Base-by-base conservation (phyloP, 768 basidiomycete genomes). In the Albatrellus ellisii region DNA sequence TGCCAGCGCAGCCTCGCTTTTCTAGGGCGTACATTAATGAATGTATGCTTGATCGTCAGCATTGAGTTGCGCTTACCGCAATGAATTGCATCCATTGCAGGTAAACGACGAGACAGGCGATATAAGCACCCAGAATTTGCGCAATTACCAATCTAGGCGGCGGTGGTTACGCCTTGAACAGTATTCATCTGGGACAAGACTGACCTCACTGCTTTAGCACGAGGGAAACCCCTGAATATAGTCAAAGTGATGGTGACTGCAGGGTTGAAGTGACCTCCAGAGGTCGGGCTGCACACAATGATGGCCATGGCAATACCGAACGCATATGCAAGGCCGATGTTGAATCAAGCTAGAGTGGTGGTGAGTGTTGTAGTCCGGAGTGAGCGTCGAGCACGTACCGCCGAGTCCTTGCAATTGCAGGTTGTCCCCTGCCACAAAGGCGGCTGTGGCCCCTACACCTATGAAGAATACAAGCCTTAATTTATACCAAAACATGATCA, bases 221-320 rank as follows among this genome's bases (percentile, higher is more conserved):
- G 41, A 1, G 79, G 74, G 56, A 79, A 76, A 1, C 68, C 68
- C 45, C 61, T 72, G 63, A 73, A 72, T 11, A 79, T 8, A 14
- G 65, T 59, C 32, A 68, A 58, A 6, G 68, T 57, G 36, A 80
- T 60, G 3, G 78, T 75, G 17, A 82, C 64, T 36, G 70, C 67
- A 2, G 83, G 85, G 37, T 61, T 63, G 45, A 68, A 60, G 51
- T 68, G 67, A 1, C 62, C 62, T 7, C 64, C 62, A 0, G 62
- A 65, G 2, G 60, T 59, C 7, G 59, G 47, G 5, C 56, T 51
- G 31, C 54, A 61, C 2, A 59, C 52, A 20, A 58, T 46, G 24
- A 67, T 44, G 12, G 65, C 65, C 25, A 65, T 44, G 36, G 59
- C 53, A 48, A 65, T 63, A 2, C 65, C 66, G 12, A 67, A 18